Base-by-base conservation (phyloP, 108 stramenopile genomes). In the Aurantiochytrium sp. region DNA sequence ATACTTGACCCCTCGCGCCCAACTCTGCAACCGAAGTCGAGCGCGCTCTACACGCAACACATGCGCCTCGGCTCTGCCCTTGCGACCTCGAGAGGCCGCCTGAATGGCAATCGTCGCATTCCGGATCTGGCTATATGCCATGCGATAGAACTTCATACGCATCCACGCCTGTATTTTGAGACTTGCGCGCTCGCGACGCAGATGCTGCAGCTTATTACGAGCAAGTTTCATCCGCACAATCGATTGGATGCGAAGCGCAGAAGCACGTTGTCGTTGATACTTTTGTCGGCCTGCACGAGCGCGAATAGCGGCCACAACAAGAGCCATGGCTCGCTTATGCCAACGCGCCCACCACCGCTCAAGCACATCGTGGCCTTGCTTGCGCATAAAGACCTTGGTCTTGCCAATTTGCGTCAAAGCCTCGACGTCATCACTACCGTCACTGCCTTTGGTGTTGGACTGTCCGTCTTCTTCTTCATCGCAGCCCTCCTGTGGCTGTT, bases 381-480 rank as follows among this genome's bases (percentile, higher is more conserved):
- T 97, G 64, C 96, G 93, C 96, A 98, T 96, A 91, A 97, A 98
- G 0, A 98, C 95, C 90, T 97, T 97, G 21, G 96, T 96, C 60
- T 92, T 72, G 87, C 97, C 97, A 59, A 97, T 93, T 90, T 97
- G 97, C n/a, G 96, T 47, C 21, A 69, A 23, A 28, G 25, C 18
- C 42, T 69, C 64, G 3, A 69, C 25, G 64, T 69, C 42, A 69
- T 57, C 55, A 18, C 16, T n/a, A 23, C 64, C 3, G 42, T 59
- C 72, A 35, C 35, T 35, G 35, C 35, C 2, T 35, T 35, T 35
- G 35, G 35, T 35, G 35, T 35, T 35, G 35, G 35, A 35, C 35
- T 35, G 35, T 35, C 35, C 35, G 1, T 35, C 35, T 35, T 35
- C 35, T 35, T 35, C 35, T 35, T 35, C 35, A 2, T 35, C 35